Evolutionary conservation across 2,329 filamentous ascomycete genomes (phyloP).

Genomic region (Fonsecaea erecta): DNA sequence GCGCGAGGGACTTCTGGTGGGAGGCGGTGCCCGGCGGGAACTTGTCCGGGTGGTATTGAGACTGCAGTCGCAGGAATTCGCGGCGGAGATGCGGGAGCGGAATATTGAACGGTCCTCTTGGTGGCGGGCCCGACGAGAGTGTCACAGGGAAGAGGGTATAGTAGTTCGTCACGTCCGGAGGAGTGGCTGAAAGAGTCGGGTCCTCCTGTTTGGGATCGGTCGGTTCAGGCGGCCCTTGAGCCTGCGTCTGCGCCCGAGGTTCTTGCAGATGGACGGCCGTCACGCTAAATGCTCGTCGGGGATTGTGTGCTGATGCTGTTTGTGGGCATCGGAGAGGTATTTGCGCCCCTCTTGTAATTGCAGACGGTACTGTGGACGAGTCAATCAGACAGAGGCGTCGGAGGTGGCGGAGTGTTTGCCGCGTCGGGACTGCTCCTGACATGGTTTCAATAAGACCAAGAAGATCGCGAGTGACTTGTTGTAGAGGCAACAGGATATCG

Average conservation of each 20-base stretch:
- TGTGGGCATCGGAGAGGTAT: not conserved
- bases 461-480: not conserved
- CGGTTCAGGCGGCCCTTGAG: not conserved
- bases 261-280: not conserved
- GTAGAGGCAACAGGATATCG: not conserved
- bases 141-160: constrained; percentile 88
- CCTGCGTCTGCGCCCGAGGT: not conserved
- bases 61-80: constrained; percentile 87
- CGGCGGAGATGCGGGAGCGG: constrained; percentile 71
- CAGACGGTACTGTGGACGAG: constrained; percentile 2
- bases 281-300: constrained; percentile 19
- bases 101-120: constrained; percentile 74
- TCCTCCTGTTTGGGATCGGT: not conserved
- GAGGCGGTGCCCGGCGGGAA: constrained; percentile 50
- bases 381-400: constrained; percentile 24
- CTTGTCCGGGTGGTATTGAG: constrained; percentile 53
- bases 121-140: constrained; percentile 77
- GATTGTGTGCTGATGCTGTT: not conserved
- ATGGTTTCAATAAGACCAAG: not conserved
- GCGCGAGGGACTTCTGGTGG: constrained; percentile 70
- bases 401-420: constrained; percentile 28
- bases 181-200: not conserved
- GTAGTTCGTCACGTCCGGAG: constrained; percentile 58
- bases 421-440: constrained; percentile 25
- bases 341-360: not conserved